phyloP scores from a whole-genome alignment of 2,329 filamentous ascomycete species.

The Pseudogymnoascus sp. region DNA sequence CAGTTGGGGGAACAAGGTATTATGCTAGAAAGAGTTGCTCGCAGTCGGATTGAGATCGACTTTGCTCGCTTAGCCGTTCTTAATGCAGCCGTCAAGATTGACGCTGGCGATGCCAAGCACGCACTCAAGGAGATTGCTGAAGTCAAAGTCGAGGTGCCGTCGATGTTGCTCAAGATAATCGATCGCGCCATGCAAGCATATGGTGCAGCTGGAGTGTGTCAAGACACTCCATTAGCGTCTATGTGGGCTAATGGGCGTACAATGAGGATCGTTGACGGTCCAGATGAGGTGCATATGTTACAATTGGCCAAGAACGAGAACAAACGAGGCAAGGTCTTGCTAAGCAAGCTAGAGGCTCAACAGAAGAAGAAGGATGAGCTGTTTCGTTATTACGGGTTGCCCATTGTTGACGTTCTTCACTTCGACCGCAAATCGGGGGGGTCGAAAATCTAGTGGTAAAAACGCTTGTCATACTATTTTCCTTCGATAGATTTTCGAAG shows the following conservation, averaged over 20 bases:
- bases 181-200: conserved; percentile 89
- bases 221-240: conserved; percentile 82
- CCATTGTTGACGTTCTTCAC: too few relatives aligned
- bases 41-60: conserved; percentile 84
- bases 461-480: too few relatives aligned
- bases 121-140: conserved; percentile 85
- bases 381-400: too few relatives aligned
- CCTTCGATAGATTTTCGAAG: too few relatives aligned
- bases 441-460: too few relatives aligned
- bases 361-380: too few relatives aligned
- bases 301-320: conserved; percentile 74
- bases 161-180: conserved; percentile 70
- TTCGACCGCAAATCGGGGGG: too few relatives aligned
- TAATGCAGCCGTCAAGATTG: conserved; percentile 88
- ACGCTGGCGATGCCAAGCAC: conserved; percentile 73
- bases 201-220: conserved; percentile 76
- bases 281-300: conserved; percentile 81
- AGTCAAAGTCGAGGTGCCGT: conserved; percentile 81
- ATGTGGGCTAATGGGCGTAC: conserved; percentile 74
- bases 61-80: conserved; percentile 77
- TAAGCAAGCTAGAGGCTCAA: too few relatives aligned
- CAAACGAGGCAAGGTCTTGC: conserved; percentile 48
- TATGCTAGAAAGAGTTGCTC: conserved; percentile 84
- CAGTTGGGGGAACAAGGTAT: too few relatives aligned
- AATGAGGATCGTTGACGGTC: conserved; percentile 76